Conservation (phyloP, 768 basidiomycete genomes). For the Boletus rubescentipes region DNA sequence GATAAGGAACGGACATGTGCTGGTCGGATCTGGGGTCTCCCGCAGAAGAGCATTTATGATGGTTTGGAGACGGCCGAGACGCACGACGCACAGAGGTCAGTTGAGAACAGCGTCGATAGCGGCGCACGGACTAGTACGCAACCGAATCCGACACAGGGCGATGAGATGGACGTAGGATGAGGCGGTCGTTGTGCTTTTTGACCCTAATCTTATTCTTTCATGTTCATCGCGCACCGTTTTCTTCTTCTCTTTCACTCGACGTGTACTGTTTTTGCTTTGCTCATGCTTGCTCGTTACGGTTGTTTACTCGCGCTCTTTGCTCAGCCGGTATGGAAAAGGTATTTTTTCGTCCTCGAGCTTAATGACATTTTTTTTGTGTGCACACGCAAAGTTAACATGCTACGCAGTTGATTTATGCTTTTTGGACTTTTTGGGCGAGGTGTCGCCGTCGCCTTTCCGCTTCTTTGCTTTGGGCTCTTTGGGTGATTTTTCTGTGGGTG, state of each 20-base stretch:
- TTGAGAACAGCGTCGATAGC: conserved; percentile 20
- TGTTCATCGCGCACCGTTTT: conserved; percentile 25
- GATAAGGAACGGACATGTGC: conserved; percentile 63
- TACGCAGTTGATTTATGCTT: conserved; percentile 37
- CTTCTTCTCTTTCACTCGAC: too few species aligned
- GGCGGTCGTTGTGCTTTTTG: conserved; percentile 2
- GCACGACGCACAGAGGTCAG: conserved; percentile 32
- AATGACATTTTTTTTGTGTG: conserved; percentile 1
- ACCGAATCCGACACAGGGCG: conserved; percentile 48
- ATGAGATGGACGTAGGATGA: conserved; percentile 73
- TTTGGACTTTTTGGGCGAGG: conserved; percentile 46
- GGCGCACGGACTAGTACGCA: conserved; percentile 32
- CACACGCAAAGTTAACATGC: neutral
- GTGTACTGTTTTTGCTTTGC: conserved; percentile 24
- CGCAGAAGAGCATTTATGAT: conserved; percentile 69
- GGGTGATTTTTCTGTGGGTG: conserved; percentile 6
- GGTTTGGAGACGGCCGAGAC: conserved; percentile 69
- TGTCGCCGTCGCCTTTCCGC: conserved; percentile 48
- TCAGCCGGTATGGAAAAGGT: conserved; percentile 10
- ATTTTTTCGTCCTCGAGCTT: neutral
- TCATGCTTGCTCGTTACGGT: conserved; percentile 22
- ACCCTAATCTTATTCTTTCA: conserved; percentile 28
- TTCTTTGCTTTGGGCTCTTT: conserved; percentile 38
- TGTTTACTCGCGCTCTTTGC: conserved; percentile 22
- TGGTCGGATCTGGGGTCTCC: conserved; percentile 78